Evolutionary conservation across 768 basidiomycete genomes (phyloP).

Genomic region (Termitomyces sp.): DNA sequence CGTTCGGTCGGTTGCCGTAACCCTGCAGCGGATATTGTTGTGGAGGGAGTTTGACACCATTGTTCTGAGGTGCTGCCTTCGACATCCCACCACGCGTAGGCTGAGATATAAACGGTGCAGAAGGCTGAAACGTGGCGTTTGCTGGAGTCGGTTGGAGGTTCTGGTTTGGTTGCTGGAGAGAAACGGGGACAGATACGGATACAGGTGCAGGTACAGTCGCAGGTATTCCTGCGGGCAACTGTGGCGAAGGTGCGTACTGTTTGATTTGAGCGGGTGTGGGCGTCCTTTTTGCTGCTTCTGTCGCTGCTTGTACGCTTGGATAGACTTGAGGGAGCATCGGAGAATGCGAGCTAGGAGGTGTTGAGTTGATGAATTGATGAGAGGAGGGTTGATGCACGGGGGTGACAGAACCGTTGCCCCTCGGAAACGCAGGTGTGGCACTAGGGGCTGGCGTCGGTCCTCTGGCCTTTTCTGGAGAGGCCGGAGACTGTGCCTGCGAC

Average conservation of each 20-base stretch:
- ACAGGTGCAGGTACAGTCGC: conserved; percentile 9
- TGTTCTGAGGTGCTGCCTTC: background rate
- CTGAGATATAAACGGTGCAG: conserved; percentile 8
- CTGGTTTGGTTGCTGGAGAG: conserved; percentile 6
- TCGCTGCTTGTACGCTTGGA: conserved; percentile 28
- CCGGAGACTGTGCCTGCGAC: conserved; percentile 26
- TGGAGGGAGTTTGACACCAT: background rate
- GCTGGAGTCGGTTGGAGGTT: conserved; percentile 13
- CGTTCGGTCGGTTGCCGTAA: background rate
- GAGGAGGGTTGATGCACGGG: conserved; percentile 25
- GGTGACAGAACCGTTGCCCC: conserved; percentile 28
- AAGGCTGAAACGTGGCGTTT: conserved; percentile 10
- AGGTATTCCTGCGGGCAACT: conserved; percentile 16
- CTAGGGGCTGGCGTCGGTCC: conserved; percentile 23
- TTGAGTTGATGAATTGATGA: conserved; percentile 30
- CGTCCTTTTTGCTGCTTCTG: conserved; percentile 26
- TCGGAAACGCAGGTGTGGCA: conserved; percentile 20
- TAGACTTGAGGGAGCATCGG: conserved; percentile 35
- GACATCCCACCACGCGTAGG: conserved; percentile 1
- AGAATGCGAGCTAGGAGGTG: conserved; percentile 22
- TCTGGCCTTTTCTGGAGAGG: conserved; percentile 22
- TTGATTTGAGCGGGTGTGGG: conserved; percentile 29
- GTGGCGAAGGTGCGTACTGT: conserved; percentile 14
- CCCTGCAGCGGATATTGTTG: background rate
- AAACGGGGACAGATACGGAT: conserved; percentile 1